phyloP scores from a whole-genome alignment of 2,329 filamentous ascomycete genomes.

The Alternaria sp. region DNA sequence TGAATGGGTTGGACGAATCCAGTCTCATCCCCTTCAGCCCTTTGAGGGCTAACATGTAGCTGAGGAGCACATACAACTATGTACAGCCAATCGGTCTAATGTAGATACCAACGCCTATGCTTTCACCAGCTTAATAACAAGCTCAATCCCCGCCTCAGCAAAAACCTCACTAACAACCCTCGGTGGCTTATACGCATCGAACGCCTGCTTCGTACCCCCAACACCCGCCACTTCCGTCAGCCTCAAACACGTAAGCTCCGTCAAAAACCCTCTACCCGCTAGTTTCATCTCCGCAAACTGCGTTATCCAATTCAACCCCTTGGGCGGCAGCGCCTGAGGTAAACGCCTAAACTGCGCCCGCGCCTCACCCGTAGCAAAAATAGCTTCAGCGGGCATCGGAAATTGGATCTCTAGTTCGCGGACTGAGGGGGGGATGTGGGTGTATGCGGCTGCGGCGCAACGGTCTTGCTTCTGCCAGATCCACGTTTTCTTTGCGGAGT shows the following conservation, averaged over 20 bases:
- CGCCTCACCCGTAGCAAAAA: not conserved
- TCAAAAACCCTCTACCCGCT: not conserved
- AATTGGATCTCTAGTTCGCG: not conserved
- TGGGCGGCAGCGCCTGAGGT: not conserved
- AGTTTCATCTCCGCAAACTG: not conserved
- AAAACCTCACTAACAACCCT: not conserved
- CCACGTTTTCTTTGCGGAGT: not conserved
- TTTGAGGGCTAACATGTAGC: not conserved
- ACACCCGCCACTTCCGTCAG: not conserved
- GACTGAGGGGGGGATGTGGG: not conserved
- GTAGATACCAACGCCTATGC: not conserved
- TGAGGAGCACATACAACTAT: not conserved
- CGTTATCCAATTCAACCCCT: not conserved
- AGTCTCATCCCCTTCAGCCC: not conserved
- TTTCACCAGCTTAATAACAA: not conserved
- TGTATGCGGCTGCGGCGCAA: not conserved
- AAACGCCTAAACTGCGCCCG: not conserved
- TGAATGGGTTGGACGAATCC: too few relatives aligned
- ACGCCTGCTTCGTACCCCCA: not conserved
- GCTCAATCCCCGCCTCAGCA: not conserved
- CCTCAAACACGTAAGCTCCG: not conserved
- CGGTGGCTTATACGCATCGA: not conserved
- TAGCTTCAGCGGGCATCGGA: not conserved
- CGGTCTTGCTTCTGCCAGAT: not conserved
- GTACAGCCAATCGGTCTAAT: rapidly evolving